Percentiles rank a stretch among this genome's conserved stretches.
Conservation (phyloP, 495 filamentous ascomycete genomes). For the Hypoxylon intermedium region DNA sequence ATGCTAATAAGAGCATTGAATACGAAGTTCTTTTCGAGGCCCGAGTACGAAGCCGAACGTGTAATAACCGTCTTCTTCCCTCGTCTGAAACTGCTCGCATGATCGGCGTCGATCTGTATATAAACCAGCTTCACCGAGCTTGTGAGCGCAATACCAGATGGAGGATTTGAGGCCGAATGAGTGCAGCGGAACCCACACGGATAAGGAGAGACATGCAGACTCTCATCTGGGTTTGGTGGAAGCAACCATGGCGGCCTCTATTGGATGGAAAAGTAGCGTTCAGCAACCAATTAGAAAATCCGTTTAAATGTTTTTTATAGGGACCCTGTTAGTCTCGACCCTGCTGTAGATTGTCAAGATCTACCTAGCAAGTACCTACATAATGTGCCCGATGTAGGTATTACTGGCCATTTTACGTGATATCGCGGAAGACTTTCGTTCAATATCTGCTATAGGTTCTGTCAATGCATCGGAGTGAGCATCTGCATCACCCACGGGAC, state of each 20-base stretch:
- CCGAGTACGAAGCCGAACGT: not conserved
- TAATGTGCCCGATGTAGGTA: not conserved
- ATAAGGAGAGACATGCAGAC: slow-evolving; percentile 42
- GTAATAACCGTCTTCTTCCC: slow-evolving; percentile 4
- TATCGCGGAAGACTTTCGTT: not conserved
- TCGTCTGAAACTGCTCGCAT: slow-evolving; percentile 7
- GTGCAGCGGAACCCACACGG: slow-evolving; percentile 14
- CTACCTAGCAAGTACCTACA: not conserved
- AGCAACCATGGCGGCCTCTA: slow-evolving; percentile 2
- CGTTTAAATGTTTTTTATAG: slow-evolving; percentile 12
- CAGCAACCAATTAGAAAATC: slow-evolving; percentile 35
- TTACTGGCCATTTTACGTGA: slow-evolving; percentile 29
- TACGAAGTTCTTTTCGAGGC: too few species aligned
- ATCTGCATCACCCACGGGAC: not conserved
- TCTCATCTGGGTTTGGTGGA: slow-evolving; percentile 7
- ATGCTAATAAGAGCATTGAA: too few species aligned
- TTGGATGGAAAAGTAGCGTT: slow-evolving; percentile 30
- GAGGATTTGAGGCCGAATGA: slow-evolving; percentile 17
- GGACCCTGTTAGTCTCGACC: slow-evolving; percentile 18
- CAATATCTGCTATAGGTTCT: not conserved
- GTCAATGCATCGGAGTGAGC: slow-evolving; percentile 1
- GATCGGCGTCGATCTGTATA: slow-evolving; percentile 18
- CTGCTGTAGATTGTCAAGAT: not conserved
- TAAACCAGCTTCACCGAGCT: slow-evolving; percentile 30
- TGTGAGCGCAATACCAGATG: slow-evolving; percentile 12